Conservation (phyloP, 305 asterid genomes). For the Plantago rigida region DNA sequence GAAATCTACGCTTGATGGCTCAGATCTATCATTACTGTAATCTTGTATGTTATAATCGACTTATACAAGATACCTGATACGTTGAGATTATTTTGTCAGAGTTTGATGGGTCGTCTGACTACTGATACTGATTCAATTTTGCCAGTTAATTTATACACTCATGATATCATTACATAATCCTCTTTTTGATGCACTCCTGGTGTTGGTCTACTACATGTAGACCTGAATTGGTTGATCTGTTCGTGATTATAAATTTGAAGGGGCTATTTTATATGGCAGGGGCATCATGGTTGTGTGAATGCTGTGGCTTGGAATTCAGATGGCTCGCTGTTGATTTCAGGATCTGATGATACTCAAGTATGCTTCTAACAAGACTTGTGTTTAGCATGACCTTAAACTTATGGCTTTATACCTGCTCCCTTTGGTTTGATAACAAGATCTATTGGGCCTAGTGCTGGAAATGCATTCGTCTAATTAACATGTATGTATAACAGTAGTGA, state of each 20-base stretch:
- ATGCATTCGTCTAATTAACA: no score
- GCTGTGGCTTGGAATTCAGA: constrained; percentile 83
- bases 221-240: constrained; percentile 13
- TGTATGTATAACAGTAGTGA: no score
- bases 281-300: constrained; percentile 91
- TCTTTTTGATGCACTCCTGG: no score
- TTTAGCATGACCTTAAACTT: constrained; percentile 13
- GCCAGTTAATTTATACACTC: no score
- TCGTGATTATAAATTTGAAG: constrained; percentile 11
- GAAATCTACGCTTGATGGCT: no score
- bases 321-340: constrained; percentile 86
- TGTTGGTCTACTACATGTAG: background rate
- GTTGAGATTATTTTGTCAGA: background rate
- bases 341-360: constrained; percentile 94
- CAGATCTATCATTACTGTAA: no score
- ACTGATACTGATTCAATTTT: background rate
- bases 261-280: constrained; percentile 41
- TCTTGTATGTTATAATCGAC: no score
- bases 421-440: background rate
- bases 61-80: no score
- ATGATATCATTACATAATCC: no score
- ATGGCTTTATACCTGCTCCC: background rate
- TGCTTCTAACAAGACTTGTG: constrained; percentile 24
- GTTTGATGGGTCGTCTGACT: constrained; percentile 12
- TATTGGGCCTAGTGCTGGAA: background rate